Base-by-base conservation (phyloP, 164 flowering plant genomes). In the Cinnamomum chago region DNA sequence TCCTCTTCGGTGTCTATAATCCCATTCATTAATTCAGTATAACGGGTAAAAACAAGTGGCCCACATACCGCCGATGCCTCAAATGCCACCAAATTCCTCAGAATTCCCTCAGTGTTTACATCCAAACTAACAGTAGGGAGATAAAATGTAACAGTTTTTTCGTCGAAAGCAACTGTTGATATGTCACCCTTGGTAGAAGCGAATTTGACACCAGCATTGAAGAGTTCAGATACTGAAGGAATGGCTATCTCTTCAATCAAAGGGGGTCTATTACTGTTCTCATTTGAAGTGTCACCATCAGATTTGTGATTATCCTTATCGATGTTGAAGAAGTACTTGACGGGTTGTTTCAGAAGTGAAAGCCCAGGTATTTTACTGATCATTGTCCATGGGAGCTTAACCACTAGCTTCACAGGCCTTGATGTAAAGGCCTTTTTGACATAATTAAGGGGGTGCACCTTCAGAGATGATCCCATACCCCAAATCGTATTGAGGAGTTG, bases 51-150 rank as follows among this genome's bases (percentile, higher is more conserved):
- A 75, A 80, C 72, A 70, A 77, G 33, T 3, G 80, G 75, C 50
- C 80, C 82, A 11, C 72, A 69, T 33, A 72, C 77, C 0, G 51
- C 22, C n/a, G 77, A 58, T 2, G 80, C 73, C 35, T 81, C 83
- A 47, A 71, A 77, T 18, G 83, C 83, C 11, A 81, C 83, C 55
- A 81, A 65, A 40, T 83, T 83, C 78, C 97, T 77, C 68, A 92
- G n/a, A 0, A 89, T 50, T 2, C 86, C 87, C 76, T 88, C 90
- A 0, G 90, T 70, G 74, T 88, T 82, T 0, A 81, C 78, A 40
- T 90, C 89, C 55, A 92, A 24, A 20, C 70, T 79, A 5, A 84
- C 33, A 5, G 69, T 24, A 1, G 90, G 88, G 25, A 88, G 82
- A 65, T 73, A 22, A 10, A 78, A 65, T 3, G 76, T 78, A 3